These are phyloP conservation scores for Rhinocladiella similis DNA, from an alignment of 2,329 filamentous ascomycete genomes.

Conservation along the genomic window DNA sequence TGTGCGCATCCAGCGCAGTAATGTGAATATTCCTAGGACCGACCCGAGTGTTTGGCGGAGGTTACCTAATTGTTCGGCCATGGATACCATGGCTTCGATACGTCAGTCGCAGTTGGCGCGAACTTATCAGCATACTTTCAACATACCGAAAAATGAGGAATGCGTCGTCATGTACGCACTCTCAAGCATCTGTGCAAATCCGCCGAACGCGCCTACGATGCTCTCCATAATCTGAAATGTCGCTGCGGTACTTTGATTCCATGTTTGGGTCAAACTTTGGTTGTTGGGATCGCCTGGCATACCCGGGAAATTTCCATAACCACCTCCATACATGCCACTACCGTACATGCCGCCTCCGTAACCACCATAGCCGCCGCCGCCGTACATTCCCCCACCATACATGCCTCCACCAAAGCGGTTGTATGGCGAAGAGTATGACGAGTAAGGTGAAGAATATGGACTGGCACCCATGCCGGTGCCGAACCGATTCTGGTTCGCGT, in stretches of 20 bases:
- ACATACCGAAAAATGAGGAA: slow-evolving; percentile 93
- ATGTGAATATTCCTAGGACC: slow-evolving; percentile 89
- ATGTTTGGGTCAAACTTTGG: slow-evolving; percentile 82
- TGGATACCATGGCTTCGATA: slow-evolving; percentile 84
- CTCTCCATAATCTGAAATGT: slow-evolving; percentile 99
- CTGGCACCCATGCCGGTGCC: slow-evolving; percentile 53
- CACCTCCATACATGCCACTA: slow-evolving; percentile 49
- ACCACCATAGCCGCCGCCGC: slow-evolving; percentile 44
- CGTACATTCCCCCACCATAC: slow-evolving; percentile 29
- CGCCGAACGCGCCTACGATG: slow-evolving; percentile 92
- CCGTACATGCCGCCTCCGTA: slow-evolving; percentile 47
- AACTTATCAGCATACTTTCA: background rate
- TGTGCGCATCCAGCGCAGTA: slow-evolving; percentile 93
- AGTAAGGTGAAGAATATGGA: slow-evolving; percentile 40
- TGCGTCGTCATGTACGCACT: slow-evolving; percentile 99
- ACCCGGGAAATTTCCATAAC: slow-evolving; percentile 46
- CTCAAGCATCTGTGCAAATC: slow-evolving; percentile 98
- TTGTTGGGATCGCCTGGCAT: slow-evolving; percentile 62
- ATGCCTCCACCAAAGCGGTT: slow-evolving; percentile 50
- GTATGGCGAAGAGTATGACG: slow-evolving; percentile 57
- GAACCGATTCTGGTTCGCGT: slow-evolving; percentile 63
- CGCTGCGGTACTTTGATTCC: slow-evolving; percentile 90
- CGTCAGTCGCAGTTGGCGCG: slow-evolving; percentile 7
- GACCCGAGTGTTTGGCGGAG: slow-evolving; percentile 91
- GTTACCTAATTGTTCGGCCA: slow-evolving; percentile 95